phyloP scores from a whole-genome alignment of 208 protist species.

The Acanthamoeba royreba region DNA sequence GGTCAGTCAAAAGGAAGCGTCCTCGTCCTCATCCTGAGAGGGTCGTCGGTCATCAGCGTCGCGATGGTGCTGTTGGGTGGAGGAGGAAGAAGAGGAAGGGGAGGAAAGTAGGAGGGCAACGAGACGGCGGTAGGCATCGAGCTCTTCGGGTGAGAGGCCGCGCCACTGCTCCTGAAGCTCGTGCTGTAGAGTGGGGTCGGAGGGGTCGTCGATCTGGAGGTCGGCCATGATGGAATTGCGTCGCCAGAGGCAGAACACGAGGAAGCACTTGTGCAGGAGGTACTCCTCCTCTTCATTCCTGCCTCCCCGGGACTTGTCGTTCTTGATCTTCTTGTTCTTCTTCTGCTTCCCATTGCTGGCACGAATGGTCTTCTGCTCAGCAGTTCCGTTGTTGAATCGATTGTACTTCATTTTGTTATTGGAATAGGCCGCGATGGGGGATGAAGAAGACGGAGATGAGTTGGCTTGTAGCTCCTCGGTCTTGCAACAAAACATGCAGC shows the following conservation, averaged over 20 bases:
- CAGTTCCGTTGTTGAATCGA: neutral
- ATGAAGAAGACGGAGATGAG: no score
- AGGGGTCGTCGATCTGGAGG: neutral
- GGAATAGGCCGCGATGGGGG: no score
- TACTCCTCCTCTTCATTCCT: neutral
- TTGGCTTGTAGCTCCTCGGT: no score
- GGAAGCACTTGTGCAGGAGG: neutral
- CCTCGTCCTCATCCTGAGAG: no score
- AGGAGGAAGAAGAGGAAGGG: neutral
- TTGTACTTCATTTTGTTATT: neutral
- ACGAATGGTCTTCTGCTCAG: neutral
- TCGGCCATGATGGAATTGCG: neutral
- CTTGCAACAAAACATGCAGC: no score
- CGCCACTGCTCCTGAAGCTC: neutral
- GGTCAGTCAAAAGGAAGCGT: no score
- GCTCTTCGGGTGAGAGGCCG: neutral
- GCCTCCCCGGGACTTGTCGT: no score
- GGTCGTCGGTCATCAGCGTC: no score
- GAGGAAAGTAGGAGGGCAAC: neutral
- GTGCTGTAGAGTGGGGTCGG: neutral
- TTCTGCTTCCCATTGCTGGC: no score
- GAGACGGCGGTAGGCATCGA: neutral
- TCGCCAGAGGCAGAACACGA: neutral
- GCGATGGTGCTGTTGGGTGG: neutral
- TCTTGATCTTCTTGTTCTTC: no score